Evolutionary conservation across 78 protist genomes (phyloP).

Genomic region (Anaeramoeba ignava): DNA sequence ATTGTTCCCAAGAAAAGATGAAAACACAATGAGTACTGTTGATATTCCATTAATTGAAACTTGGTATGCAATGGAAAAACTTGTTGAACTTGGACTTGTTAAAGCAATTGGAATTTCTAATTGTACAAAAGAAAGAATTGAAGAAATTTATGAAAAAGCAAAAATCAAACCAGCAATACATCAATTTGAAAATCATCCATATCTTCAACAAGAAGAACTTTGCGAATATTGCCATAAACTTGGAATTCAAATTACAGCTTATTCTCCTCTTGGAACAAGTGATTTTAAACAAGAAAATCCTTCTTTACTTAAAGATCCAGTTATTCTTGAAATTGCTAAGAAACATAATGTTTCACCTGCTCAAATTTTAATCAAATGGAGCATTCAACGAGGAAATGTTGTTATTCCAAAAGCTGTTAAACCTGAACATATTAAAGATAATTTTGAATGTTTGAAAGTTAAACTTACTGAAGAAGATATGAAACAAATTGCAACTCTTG

Average conservation of each 20-base stretch:
- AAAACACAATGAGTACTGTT: background rate
- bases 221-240: background rate
- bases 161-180: background rate
- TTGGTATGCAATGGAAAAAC: background rate
- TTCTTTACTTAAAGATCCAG: background rate
- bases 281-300: background rate
- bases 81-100: background rate
- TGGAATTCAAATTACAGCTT: background rate
- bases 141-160: background rate
- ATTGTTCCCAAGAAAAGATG: background rate
- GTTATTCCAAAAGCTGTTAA: background rate
- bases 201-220: background rate
- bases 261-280: background rate
- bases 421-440: background rate
- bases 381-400: background rate
- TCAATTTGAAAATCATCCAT: background rate
- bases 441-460: background rate
- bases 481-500: background rate
- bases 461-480: background rate
- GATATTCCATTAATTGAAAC: background rate
- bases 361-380: background rate
- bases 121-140: background rate
- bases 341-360: background rate
- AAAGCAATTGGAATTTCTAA: background rate
- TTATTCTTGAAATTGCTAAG: background rate